These are phyloP conservation scores for Magnolia kwangsiensis DNA, from an alignment of 164 flowering plant species.

Conservation along the genomic window DNA sequence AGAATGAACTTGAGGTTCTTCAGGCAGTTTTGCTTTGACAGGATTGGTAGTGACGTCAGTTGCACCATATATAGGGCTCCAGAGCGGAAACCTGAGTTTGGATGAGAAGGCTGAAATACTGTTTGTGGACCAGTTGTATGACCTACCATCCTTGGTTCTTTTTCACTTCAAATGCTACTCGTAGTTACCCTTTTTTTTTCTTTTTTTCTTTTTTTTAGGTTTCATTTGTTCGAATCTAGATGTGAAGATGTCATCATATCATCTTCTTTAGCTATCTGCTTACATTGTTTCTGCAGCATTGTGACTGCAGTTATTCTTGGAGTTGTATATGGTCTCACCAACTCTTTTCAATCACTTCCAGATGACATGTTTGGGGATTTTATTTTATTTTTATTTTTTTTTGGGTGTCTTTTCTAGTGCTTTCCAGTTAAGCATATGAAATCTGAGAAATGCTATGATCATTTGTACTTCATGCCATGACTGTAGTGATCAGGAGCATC, in stretches of 20 bases:
- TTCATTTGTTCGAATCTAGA: background rate
- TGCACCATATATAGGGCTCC: constrained; percentile 56
- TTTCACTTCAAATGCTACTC: background rate
- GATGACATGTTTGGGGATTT: constrained; percentile 35
- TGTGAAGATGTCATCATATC: background rate
- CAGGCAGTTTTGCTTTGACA: constrained; percentile 99
- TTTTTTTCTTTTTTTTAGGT: too few species aligned
- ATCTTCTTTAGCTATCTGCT: background rate
- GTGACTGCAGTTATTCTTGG: constrained; percentile 69
- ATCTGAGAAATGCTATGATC: too few species aligned
- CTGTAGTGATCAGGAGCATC: too few species aligned
- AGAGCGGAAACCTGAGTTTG: constrained; percentile 51
- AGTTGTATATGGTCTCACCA: constrained; percentile 53
- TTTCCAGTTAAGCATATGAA: background rate
- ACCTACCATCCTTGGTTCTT: constrained; percentile 3
- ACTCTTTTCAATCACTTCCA: constrained; percentile 57
- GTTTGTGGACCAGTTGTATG: constrained; percentile 75
- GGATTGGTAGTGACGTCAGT: constrained; percentile 72
- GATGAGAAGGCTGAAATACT: constrained; percentile 90
- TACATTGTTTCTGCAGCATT: constrained; percentile 42
- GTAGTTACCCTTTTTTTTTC: background rate
- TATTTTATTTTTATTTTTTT: too few species aligned
- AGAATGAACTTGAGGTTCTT: constrained; percentile 28
- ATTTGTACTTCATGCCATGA: too few species aligned
- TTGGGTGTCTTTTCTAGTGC: background rate